These are phyloP conservation scores for Galeopsis tetrahit DNA, from an alignment of 257 asterid species.

Conservation along the genomic window DNA sequence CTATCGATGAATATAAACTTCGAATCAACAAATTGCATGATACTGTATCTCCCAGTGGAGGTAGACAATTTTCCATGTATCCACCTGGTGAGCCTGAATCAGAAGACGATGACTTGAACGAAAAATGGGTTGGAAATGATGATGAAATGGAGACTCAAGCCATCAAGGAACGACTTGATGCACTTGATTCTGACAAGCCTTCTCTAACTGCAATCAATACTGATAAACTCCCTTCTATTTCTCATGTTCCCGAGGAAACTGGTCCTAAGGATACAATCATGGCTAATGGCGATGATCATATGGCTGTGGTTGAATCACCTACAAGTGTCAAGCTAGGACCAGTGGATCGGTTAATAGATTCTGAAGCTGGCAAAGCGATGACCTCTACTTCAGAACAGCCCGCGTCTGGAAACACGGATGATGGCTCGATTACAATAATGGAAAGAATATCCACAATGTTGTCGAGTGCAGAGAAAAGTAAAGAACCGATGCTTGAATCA, in stretches of 20 bases:
- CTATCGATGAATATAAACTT: constrained; percentile 31
- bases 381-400: constrained; percentile 35
- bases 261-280: constrained; percentile 28
- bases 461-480: background rate
- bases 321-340: constrained; percentile 30
- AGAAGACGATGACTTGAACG: constrained; percentile 59
- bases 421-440: constrained; percentile 24
- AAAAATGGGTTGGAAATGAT: constrained; percentile 55
- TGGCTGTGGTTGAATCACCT: constrained; percentile 53
- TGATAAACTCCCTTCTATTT: constrained; percentile 32
- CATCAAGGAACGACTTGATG: constrained; percentile 34
- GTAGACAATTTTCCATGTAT: constrained; percentile 33
- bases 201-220: constrained; percentile 26
- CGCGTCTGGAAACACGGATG: constrained; percentile 24
- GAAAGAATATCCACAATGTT: constrained; percentile 41
- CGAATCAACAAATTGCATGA: constrained; percentile 39
- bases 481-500: constrained; percentile 31
- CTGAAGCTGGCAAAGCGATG: constrained; percentile 11
- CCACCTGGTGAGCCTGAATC: constrained; percentile 48
- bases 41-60: constrained; percentile 33
- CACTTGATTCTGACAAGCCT: constrained; percentile 27
- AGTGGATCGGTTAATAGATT: constrained; percentile 24
- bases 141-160: constrained; percentile 47
- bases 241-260: constrained; percentile 14
- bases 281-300: constrained; percentile 40